Conservation (phyloP, 768 basidiomycete species). For the Cystofilobasidium ferigula region DNA sequence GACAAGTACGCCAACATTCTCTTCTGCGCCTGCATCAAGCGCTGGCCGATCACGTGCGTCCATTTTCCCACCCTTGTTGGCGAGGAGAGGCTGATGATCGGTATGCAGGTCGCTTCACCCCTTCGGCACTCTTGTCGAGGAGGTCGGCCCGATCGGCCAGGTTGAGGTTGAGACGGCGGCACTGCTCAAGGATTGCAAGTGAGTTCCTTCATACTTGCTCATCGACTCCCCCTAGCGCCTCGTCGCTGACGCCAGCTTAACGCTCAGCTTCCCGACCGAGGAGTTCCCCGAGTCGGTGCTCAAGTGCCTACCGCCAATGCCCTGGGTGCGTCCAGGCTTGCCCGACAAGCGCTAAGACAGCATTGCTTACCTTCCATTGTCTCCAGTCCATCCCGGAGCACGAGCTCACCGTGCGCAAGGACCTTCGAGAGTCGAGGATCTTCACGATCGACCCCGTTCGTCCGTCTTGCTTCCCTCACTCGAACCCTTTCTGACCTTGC, state of each 20-base stretch:
- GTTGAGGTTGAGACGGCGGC: conserved; percentile 97
- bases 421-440: conserved; percentile 68
- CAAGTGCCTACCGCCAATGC: conserved; percentile 89
- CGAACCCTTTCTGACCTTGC: background rate
- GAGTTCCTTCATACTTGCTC: background rate
- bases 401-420: conserved; percentile 76
- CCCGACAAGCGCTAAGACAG: background rate
- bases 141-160: conserved; percentile 95
- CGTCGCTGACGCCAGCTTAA: background rate
- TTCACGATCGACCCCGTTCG: conserved; percentile 83
- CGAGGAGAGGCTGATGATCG: background rate
- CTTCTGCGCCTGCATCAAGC: conserved; percentile 96
- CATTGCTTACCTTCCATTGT: background rate
- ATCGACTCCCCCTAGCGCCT: background rate
- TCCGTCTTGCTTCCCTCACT: background rate
- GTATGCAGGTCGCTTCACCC: conserved; percentile 77
- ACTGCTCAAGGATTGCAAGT: conserved; percentile 94
- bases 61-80: background rate
- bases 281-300: conserved; percentile 90
- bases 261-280: conserved; percentile 41
- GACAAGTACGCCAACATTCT: conserved; percentile 80
- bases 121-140: conserved; percentile 94
- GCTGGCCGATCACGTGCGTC: conserved; percentile 57
- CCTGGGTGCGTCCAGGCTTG: conserved; percentile 56
- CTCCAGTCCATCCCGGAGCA: conserved; percentile 65